A percentile compares a stretch with the other conserved stretches of the same genome.
phyloP scores from a whole-genome alignment of 192 early-diverging fungal species.

The Mortierella hygrophila region DNA sequence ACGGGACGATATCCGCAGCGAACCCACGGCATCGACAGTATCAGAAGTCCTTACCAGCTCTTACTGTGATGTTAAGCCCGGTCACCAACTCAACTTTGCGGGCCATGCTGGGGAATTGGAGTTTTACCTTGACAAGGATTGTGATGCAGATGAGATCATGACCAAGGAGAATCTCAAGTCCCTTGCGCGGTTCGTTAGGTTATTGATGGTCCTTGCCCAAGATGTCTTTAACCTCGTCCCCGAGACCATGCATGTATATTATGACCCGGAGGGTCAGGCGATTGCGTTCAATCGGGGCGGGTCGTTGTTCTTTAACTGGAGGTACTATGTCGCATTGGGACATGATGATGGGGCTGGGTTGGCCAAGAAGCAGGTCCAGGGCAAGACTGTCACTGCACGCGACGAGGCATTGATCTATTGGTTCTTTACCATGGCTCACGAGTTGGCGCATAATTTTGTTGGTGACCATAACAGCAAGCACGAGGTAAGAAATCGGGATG shows the following conservation, averaged over 20 bases:
- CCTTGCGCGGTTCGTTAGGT: constrained; percentile 54
- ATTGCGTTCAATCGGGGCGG: constrained; percentile 87
- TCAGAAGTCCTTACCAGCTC: constrained; percentile 47
- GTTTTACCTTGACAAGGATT: constrained; percentile 49
- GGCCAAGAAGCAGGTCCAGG: constrained; percentile 23
- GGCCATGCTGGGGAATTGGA: constrained; percentile 51
- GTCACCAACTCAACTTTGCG: constrained; percentile 61
- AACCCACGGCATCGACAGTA: constrained; percentile 23
- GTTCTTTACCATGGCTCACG: constrained; percentile 89
- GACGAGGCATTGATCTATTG: constrained; percentile 76
- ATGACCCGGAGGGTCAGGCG: constrained; percentile 73
- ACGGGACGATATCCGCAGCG: constrained; percentile 36
- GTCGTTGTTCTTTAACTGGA: constrained; percentile 86
- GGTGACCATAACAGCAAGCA: constrained; percentile 76
- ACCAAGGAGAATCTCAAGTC: constrained; percentile 47
- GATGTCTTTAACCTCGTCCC: constrained; percentile 75
- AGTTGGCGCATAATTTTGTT: constrained; percentile 85
- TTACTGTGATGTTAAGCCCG: constrained; percentile 68
- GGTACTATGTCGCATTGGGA: constrained; percentile 82
- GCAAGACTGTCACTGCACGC: constrained; percentile 33
- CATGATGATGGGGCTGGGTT: constrained; percentile 41
- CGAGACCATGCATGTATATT: constrained; percentile 80
- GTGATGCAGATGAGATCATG: constrained; percentile 57
- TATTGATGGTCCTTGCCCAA: constrained; percentile 57
- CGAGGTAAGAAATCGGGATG: constrained; percentile 59